Conservation (phyloP, 345 rosid species). For the Bruguiera parviflora region DNA sequence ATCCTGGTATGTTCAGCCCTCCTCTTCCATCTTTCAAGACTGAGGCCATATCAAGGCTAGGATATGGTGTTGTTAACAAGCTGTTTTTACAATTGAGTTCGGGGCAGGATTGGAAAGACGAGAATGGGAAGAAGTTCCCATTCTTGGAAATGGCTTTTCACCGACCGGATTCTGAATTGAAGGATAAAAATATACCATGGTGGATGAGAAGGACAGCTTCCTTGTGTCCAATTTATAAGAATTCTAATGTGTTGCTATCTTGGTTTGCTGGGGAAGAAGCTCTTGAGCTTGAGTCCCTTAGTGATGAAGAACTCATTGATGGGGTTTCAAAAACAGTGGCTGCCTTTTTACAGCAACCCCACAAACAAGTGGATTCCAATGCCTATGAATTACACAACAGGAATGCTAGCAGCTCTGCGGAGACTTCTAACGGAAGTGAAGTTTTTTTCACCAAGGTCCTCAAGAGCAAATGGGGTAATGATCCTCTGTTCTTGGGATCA, state of each 20-base stretch:
- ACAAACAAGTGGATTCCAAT: constrained; percentile 10
- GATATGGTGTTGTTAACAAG: constrained; percentile 93
- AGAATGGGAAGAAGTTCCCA: constrained; percentile 42
- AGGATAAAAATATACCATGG: constrained; percentile 66
- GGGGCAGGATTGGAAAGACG: constrained; percentile 23
- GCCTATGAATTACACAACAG: constrained; percentile 39
- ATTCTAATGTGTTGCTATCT: constrained; percentile 66
- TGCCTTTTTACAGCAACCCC: constrained; percentile 37
- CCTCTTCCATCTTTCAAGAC: constrained; percentile 70
- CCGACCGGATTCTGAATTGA: constrained; percentile 44
- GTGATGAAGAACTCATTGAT: constrained; percentile 63
- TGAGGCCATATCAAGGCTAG: constrained; percentile 77
- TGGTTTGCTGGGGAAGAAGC: constrained; percentile 99
- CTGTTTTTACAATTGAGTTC: constrained; percentile 58
- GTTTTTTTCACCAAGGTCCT: constrained; percentile 50
- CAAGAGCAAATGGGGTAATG: constrained; percentile 87
- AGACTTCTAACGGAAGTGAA: constrained; percentile 14
- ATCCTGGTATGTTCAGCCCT: constrained; percentile 66
- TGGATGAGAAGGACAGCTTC: constrained; percentile 94
- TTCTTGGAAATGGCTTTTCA: constrained; percentile 73
- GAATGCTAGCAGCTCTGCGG: constrained; percentile 14
- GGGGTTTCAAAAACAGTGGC: constrained; percentile 62
- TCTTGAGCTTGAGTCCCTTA: constrained; percentile 66
- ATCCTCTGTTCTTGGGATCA: constrained; percentile 85
- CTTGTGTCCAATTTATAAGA: constrained; percentile 61